Base-by-base conservation (phyloP, 345 rosid species). In the Syzygium jambos region DNA sequence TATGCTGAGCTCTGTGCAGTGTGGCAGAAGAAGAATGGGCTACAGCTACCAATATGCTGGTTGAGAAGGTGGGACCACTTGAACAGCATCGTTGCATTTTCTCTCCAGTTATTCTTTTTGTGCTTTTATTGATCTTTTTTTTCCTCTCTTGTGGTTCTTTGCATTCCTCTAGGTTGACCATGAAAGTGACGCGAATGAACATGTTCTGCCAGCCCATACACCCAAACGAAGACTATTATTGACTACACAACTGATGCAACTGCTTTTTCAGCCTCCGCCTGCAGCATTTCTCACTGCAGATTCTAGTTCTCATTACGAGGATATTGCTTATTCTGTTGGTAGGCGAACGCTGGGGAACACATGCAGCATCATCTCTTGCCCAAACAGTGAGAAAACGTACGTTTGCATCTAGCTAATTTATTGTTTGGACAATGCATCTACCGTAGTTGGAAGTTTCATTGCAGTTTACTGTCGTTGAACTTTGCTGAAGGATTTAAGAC, bases 211-310 rank as follows among this genome's bases (percentile, higher is more conserved):
- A 51, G 30, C 78, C 85, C 85, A 87, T 85, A 93, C 91, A 87
- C 87, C 95, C 86, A 96, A 92, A 93, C 92, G 94, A 91, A 94
- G 99, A 90, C 93, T 95, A 86, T 85, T 95, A 84, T 68, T 90
- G 89, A 91, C 96, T 30, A 93, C 94, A 78, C 95, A 94, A 88
- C 96, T 95, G 85, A 93, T 93, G 94, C 98, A 95, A 89, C 92
- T 91, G 84, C 89, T 96, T 55, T 82, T 95, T 90, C 89, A 52
- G 55, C 93, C 97, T 84, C 91, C 96, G 51, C 91, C 92, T 54
- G 88, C 92, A 34, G 88, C 92, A 87, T 65, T 92, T 86, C 89
- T 95, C 83, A 89, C 89, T 83, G 92, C 93, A 49, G 90, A 93
- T 87, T 93, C 92, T 38, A 52, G 87, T 53, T 89, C 93, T 85